Evolutionary conservation across 2,329 filamentous ascomycete species (phyloP), one percentile per base, ranked within the genome.

Genomic region (Bipolaris gigantea): DNA sequence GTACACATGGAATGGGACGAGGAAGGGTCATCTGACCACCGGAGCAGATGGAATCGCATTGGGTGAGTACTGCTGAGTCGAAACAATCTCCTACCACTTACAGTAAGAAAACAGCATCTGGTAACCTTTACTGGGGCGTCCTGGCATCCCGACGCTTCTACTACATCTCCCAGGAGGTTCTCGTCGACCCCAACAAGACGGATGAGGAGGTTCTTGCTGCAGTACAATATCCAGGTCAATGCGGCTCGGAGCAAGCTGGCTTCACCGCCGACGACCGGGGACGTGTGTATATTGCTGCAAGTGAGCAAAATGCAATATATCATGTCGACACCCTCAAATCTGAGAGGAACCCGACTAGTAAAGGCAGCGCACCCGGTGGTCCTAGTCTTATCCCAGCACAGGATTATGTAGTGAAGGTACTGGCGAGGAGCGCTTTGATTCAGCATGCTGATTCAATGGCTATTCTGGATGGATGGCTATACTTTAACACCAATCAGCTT

Each of bases 221-320:
- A 2, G 76, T 78, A 5, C 71, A 74, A 47, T 63, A 73, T 45
- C 73, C 75, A 7, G 75, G 75, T 6, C 70, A 78, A 56, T 70
- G 72, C 35, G 75, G 65, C 10, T 72, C 69, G 2, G 74, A 78
- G 49, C 76, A 77, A 58, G 76, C 75, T 9, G 76, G 76, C 6
- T 74, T 77, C 57, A 76, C 74, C 2, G 75, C 75, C 3, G 76
- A 78, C 50, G 74, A 76, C 53, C 67, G 65, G 11, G 76, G 75
- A 1, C 63, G 75, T 1, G 68, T 79, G 8, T 77, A 77, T 53
- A 74, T 78, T 47, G 59, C 70, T 27, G 75, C 75, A 6, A 72
- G 67, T 48, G 76, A 79, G 61, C 76, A 78, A 39, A 79, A 79
- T 51, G 73, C 76, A 5, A 76, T 78, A 35, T 76, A 75, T 62